Percentiles rank a stretch among this genome's conserved stretches.
Evolutionary conservation across 805 yeast genomes (phyloP).

Genomic region (Suhomyces sp.): DNA sequence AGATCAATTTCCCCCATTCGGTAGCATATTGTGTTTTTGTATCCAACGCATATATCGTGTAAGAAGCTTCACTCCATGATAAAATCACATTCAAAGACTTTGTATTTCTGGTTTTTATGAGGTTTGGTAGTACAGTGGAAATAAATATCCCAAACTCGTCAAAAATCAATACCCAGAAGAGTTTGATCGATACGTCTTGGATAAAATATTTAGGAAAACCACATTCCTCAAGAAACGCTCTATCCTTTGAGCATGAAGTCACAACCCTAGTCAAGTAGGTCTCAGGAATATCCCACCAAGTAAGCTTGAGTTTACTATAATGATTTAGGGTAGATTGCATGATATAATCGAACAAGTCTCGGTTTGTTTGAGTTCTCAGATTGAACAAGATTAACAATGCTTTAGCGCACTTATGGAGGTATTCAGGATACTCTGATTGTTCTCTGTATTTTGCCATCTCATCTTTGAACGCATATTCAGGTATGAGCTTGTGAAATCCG

Average conservation of each 20-base stretch:
- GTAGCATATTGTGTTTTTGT: slow-evolving; percentile 18
- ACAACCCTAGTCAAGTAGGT: slow-evolving; percentile 13
- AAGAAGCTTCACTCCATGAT: slow-evolving; percentile 4
- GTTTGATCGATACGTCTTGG: slow-evolving; percentile 16
- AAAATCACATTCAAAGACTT: slow-evolving; percentile 2
- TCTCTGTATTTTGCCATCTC: too few relatives aligned
- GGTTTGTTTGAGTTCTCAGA: slow-evolving; percentile 17
- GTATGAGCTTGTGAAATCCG: too few relatives aligned
- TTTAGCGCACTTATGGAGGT: slow-evolving; percentile 15
- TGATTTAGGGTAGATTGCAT: slow-evolving; percentile 12
- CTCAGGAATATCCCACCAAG: slow-evolving; percentile 16
- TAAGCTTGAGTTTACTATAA: slow-evolving; percentile 15
- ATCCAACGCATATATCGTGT: slow-evolving; percentile 17
- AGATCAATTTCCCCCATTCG: slow-evolving; percentile 25
- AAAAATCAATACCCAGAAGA: slow-evolving; percentile 34
- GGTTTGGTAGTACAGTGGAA: slow-evolving; percentile 17
- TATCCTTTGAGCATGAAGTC: slow-evolving; percentile 10
- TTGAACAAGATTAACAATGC: slow-evolving; percentile 21
- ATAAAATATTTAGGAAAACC: slow-evolving; percentile 15
- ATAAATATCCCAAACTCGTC: slow-evolving; percentile 22
- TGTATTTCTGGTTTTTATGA: slow-evolving; percentile 12
- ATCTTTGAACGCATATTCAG: too few relatives aligned
- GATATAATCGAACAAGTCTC: slow-evolving; percentile 13
- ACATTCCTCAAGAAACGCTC: slow-evolving; percentile 10
- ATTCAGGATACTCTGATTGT: slow-evolving; percentile 1